These are phyloP conservation scores for Raphanus raphanistrum DNA, from an alignment of 345 rosid species.

Conservation along the genomic window DNA sequence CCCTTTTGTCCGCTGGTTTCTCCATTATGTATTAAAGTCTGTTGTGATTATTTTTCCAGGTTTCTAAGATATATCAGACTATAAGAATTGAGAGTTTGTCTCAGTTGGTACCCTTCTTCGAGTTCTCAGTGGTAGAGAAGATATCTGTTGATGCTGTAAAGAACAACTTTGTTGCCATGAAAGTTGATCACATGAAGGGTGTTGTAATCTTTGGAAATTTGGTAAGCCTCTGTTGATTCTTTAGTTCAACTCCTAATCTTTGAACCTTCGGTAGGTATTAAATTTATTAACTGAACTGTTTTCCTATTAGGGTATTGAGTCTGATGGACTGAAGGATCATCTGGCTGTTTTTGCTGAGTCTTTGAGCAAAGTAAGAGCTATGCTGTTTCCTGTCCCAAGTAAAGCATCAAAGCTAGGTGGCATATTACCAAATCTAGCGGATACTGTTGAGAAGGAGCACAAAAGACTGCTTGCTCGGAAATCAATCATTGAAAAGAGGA, in stretches of 20 bases:
- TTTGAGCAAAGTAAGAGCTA: conserved; percentile 68
- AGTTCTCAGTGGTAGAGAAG: conserved; percentile 81
- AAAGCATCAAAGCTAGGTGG: conserved; percentile 77
- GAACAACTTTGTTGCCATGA: conserved; percentile 74
- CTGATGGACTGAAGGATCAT: conserved; percentile 77
- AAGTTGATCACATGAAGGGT: conserved; percentile 85
- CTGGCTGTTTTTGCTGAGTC: conserved; percentile 72
- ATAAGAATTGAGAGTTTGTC: conserved; percentile 79
- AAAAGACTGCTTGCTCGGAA: conserved; percentile 92
- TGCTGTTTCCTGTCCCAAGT: conserved; percentile 68
- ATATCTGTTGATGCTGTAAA: conserved; percentile 93
- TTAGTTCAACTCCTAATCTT: not conserved
- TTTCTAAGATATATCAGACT: conserved; percentile 81
- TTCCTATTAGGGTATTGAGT: conserved; percentile 71
- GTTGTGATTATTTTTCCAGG: conserved; percentile 50
- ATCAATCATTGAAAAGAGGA: conserved; percentile 90
- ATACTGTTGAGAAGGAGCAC: conserved; percentile 86
- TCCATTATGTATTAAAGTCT: not conserved
- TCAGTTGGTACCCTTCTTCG: conserved; percentile 84
- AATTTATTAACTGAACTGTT: not conserved
- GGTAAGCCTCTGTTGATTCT: conserved; percentile 49
- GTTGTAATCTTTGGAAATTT: conserved; percentile 59
- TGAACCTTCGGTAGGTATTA: not conserved
- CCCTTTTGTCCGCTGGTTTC: not conserved
- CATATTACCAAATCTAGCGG: conserved; percentile 69